A percentile compares a stretch with the other conserved stretches of the same genome.
phyloP scores from a whole-genome alignment of 306 rosid genomes.

The Vigna hirtella region DNA sequence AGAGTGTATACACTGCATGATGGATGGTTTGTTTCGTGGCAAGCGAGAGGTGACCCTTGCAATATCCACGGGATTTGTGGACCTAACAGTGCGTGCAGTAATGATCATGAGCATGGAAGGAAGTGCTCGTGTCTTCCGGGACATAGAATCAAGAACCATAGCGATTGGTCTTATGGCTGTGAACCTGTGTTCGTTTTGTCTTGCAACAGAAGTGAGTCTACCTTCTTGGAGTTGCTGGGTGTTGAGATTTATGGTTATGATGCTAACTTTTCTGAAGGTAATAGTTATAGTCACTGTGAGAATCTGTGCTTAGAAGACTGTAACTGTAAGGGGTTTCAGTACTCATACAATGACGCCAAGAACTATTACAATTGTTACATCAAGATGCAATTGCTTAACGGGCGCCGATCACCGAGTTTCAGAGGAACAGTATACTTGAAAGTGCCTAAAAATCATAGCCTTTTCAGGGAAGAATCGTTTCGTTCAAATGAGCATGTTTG shows the following conservation, averaged over 20 bases:
- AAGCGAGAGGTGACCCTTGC: neutral
- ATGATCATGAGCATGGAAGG: neutral
- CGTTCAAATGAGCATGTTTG: neutral
- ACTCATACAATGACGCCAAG: neutral
- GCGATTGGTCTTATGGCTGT: slow-evolving; percentile 60
- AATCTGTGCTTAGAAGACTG: slow-evolving; percentile 38
- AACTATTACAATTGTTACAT: slow-evolving; percentile 34
- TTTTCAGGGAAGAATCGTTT: neutral
- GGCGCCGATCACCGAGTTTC: neutral
- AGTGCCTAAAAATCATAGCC: slow-evolving; percentile 37
- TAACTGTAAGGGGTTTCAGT: slow-evolving; percentile 45
- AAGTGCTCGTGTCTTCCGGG: slow-evolving; percentile 53
- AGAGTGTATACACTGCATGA: neutral
- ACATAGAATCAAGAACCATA: slow-evolving; percentile 19
- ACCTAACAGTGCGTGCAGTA: slow-evolving; percentile 25
- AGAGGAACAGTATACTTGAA: slow-evolving; percentile 38
- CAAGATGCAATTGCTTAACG: slow-evolving; percentile 47
- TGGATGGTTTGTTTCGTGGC: neutral
- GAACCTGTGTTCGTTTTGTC: slow-evolving; percentile 44
- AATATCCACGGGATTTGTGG: slow-evolving; percentile 47
- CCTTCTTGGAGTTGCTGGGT: neutral
- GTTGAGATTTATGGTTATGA: slow-evolving; percentile 54
- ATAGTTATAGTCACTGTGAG: slow-evolving; percentile 37
- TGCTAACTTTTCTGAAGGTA: neutral
- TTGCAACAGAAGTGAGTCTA: slow-evolving; percentile 33